Evolutionary conservation across 495 filamentous ascomycete genomes (phyloP).

Genomic region (Aspergillus olivimuriae): DNA sequence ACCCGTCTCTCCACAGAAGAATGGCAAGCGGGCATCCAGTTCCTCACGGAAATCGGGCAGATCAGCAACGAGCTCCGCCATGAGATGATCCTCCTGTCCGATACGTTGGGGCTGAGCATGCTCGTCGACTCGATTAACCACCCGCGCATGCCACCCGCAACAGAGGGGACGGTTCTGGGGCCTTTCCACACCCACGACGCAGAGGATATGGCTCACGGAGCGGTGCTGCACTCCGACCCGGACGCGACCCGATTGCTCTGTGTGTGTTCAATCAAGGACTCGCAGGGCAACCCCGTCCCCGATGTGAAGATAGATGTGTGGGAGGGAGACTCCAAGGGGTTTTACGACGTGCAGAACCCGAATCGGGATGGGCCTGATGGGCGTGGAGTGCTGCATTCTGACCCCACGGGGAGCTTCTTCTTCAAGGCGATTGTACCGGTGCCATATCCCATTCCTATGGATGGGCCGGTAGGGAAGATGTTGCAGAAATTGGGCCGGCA

Average conservation of each 20-base stretch:
- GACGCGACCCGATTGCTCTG: constrained; percentile 48
- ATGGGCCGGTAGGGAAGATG: constrained; percentile 75
- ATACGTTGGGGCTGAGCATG: constrained; percentile 70
- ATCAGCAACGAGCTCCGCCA: constrained; percentile 57
- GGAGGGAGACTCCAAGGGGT: constrained; percentile 73
- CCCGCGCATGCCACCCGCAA: constrained; percentile 59
- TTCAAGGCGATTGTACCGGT: constrained; percentile 75
- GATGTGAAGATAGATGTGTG: constrained; percentile 74
- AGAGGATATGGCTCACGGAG: constrained; percentile 49
- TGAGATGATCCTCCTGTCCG: constrained; percentile 82
- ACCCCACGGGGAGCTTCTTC: constrained; percentile 63
- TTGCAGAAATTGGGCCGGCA: constrained; percentile 58
- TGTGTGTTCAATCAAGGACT: constrained; percentile 63
- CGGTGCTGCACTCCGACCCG: constrained; percentile 53
- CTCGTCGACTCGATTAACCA: constrained; percentile 76
- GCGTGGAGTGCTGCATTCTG: constrained; percentile 60
- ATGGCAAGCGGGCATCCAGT: constrained; percentile 58
- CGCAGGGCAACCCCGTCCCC: constrained; percentile 50
- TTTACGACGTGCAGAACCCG: constrained; percentile 74
- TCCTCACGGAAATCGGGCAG: constrained; percentile 54
- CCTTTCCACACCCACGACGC: constrained; percentile 84
- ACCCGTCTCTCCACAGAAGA: constrained; percentile 61
- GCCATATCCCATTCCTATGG: constrained; percentile 71
- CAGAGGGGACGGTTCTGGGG: constrained; percentile 73
- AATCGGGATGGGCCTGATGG: constrained; percentile 59